Conservation (phyloP, 2,329 filamentous ascomycete genomes). For the Metarhizium robertsii region DNA sequence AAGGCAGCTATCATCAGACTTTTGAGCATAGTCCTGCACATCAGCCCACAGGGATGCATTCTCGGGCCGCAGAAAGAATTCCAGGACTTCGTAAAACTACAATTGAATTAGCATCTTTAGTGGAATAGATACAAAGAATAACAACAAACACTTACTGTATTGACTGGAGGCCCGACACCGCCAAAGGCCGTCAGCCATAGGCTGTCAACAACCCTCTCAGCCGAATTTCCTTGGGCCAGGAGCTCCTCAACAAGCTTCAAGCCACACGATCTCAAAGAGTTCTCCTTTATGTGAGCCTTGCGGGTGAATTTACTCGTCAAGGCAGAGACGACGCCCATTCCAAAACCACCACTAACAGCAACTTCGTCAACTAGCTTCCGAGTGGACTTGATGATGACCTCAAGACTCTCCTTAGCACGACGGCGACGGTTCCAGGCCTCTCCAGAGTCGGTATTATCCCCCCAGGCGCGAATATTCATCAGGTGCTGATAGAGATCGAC, state of each 20-base stretch:
- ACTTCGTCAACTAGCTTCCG: constrained; percentile 30
- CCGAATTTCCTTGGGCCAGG: constrained; percentile 20
- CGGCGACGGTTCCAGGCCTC: constrained; percentile 36
- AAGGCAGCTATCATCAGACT: constrained; percentile 23
- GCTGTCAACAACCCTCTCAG: constrained; percentile 25
- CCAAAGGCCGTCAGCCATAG: constrained; percentile 32
- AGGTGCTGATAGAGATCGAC: constrained; percentile 33
- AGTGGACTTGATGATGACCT: constrained; percentile 27
- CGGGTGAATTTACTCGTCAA: constrained; percentile 14
- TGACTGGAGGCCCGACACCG: constrained; percentile 29
- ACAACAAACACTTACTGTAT: constrained; percentile 18
- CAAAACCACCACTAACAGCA: constrained; percentile 18
- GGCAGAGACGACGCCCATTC: constrained; percentile 16
- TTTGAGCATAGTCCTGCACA: constrained; percentile 28
- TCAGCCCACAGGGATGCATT: constrained; percentile 32
- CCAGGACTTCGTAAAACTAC: constrained; percentile 34
- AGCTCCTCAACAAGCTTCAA: constrained; percentile 28
- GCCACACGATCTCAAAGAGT: constrained; percentile 29
- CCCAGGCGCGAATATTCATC: constrained; percentile 34
- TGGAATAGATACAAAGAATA: neutral
- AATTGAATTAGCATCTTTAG: neutral
- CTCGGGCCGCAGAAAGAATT: constrained; percentile 30
- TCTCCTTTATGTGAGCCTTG: constrained; percentile 20
- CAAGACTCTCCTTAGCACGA: constrained; percentile 29
- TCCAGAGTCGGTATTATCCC: constrained; percentile 36